phyloP scores from a whole-genome alignment of 208 protist species.

The Trichomonas vaginalis region DNA sequence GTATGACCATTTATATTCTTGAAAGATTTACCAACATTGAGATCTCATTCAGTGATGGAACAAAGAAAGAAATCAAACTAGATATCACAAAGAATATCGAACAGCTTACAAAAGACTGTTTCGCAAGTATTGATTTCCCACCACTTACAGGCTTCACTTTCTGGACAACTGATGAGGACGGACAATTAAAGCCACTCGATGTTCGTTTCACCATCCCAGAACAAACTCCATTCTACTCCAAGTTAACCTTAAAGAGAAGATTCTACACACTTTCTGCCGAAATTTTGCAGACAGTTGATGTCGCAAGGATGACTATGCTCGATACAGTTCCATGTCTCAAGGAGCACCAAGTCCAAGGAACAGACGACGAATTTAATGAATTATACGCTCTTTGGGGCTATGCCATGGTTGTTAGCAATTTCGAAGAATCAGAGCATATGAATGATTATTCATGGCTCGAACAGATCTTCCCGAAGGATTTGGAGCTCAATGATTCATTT shows the following conservation, averaged over 20 bases:
- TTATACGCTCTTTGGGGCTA: background rate
- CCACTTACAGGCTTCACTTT: background rate
- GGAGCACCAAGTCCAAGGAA: background rate
- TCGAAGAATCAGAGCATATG: background rate
- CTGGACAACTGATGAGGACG: background rate
- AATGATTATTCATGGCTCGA: background rate
- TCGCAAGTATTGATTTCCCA: background rate
- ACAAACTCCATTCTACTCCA: background rate
- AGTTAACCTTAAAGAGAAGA: background rate
- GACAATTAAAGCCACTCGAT: background rate
- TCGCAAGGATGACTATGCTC: background rate
- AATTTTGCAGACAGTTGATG: background rate
- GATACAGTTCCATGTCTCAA: too few relatives aligned
- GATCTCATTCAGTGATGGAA: background rate
- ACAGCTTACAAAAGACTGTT: background rate
- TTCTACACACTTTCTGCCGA: background rate
- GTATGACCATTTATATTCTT: background rate
- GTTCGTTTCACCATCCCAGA: background rate
- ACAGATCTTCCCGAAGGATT: background rate
- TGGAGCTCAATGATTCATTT: background rate
- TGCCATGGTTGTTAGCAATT: background rate
- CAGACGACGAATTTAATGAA: background rate
- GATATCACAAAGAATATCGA: background rate
- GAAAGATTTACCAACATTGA: background rate
- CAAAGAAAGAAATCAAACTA: background rate